A percentile compares a stretch with the other conserved stretches of the same genome.
Conservation (phyloP, 2,329 filamentous ascomycete genomes). For the Fusarium heterosporum region DNA sequence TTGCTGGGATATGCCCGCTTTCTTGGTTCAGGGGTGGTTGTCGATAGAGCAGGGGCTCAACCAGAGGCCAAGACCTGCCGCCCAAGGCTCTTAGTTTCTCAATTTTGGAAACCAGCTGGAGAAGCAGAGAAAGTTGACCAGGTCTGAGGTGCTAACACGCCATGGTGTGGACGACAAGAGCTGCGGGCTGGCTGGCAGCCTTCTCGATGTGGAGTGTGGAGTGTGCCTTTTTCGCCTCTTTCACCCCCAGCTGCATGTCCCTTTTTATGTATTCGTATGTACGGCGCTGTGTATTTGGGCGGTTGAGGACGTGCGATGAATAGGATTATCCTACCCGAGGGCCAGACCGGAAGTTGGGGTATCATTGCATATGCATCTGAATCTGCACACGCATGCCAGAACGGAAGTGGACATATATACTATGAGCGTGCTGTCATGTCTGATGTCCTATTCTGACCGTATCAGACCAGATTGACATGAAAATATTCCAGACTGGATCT, state of each 20-base stretch:
- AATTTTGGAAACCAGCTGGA: constrained; percentile 45
- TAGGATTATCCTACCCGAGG: constrained; percentile 43
- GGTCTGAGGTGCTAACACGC: constrained; percentile 34
- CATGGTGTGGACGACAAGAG: constrained; percentile 33
- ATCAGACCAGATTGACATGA: constrained; percentile 18
- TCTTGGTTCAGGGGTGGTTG: constrained; percentile 42
- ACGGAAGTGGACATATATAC: constrained; percentile 32
- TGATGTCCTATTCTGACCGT: constrained; percentile 7
- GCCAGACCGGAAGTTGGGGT: constrained; percentile 43
- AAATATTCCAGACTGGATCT: constrained; percentile 30
- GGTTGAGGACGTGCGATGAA: constrained; percentile 47
- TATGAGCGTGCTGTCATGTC: constrained; percentile 18
- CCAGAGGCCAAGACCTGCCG: constrained; percentile 40
- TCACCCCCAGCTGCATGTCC: constrained; percentile 31
- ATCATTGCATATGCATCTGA: constrained; percentile 45
- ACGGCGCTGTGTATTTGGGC: constrained; percentile 12
- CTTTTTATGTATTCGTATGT: constrained; percentile 24
- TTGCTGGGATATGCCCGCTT: constrained; percentile 44
- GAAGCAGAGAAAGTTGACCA: constrained; percentile 31
- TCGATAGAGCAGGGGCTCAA: constrained; percentile 43
- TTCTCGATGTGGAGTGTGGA: constrained; percentile 33
- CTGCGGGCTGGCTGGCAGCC: constrained; percentile 21
- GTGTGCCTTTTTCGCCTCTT: constrained; percentile 33
- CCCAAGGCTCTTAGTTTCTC: constrained; percentile 44
- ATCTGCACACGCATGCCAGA: constrained; percentile 42